These are phyloP conservation scores for Primulina eburnea DNA, from an alignment of 257 asterid genomes.

Conservation along the genomic window DNA sequence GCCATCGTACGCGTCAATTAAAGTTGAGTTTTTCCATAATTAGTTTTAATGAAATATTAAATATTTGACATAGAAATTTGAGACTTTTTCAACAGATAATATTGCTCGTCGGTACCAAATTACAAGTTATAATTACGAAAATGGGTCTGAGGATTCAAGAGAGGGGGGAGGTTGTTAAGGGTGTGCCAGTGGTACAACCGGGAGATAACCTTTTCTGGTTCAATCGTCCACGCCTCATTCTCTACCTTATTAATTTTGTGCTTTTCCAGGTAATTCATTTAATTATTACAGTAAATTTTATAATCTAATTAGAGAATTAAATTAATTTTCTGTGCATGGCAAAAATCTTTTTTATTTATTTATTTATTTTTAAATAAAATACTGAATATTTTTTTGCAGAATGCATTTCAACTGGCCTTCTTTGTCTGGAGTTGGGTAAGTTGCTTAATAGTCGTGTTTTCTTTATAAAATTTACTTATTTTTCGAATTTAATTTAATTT, in stretches of 20 bases:
- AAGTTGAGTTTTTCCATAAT: conserved; percentile 8
- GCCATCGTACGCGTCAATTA: background rate
- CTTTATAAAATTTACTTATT: background rate
- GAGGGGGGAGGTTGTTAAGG: conserved; percentile 67
- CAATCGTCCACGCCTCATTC: conserved; percentile 69
- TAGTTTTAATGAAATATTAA: background rate
- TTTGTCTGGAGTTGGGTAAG: conserved; percentile 94
- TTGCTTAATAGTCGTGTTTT: background rate
- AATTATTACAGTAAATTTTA: no score
- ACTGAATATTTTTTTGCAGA: conserved; percentile 40
- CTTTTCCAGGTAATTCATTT: conserved; percentile 66
- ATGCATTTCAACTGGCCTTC: conserved; percentile 94
- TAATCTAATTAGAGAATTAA: no score
- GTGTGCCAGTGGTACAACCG: conserved; percentile 74
- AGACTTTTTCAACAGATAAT: conserved; percentile 45
- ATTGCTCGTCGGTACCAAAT: conserved; percentile 75
- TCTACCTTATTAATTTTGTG: conserved; percentile 74
- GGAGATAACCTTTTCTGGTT: conserved; percentile 91
- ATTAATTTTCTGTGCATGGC: background rate
- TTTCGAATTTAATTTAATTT: background rate
- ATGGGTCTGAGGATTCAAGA: conserved; percentile 87
- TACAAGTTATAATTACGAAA: conserved; percentile 84
- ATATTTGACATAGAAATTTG: background rate
- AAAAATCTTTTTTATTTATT: no score
- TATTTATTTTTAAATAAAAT: background rate